Base-by-base conservation (phyloP, 2,329 filamentous ascomycete genomes). In the Clathrospora elynae region DNA sequence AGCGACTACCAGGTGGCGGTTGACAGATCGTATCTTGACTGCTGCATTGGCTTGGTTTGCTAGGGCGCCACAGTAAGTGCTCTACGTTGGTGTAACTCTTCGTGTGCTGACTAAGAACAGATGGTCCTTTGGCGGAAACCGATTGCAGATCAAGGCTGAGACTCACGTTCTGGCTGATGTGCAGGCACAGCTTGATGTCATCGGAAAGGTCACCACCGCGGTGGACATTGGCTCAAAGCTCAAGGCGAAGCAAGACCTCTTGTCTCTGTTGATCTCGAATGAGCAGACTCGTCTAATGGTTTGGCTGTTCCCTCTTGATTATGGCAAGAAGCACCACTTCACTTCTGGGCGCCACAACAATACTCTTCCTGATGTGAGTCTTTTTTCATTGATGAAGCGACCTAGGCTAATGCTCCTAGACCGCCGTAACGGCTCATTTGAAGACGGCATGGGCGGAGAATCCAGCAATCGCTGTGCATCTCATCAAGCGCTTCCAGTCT, bases 41-140 rank as follows among this genome's bases (percentile, higher is more conserved):
- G 90, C 90, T 19, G 91, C 84, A 10, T 75, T 99, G 20, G 84
- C 81, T 49, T 99, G 95, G 95, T 99, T 99, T 71, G 82, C 79
- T 25, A 82, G 85, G 54, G 76, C 88, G 5, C 89, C 91, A 10
- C 83, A 84, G 75, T 77, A 70, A 54, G 69, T 59, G 11, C 23
- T 23, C 26, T 11, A 25, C 1, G n/a, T 14, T 3, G 18, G 6
- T 16, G 8, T 12, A 10, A 17, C 17, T 9, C 22, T 31, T 18
- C 38, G 3, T 20, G 12, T 35, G 32, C 51, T 63, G 51, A 64
- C 40, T n/a, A 31, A 14, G 10, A 37, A n/a, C 50, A 78, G 77
- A 55, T 99, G 93, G 92, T 95, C 93, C 0, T 97, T 93, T 70
- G 93, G 93, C 42, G 93, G 92, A 59, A 99, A 96, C 65, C 82